Base-by-base conservation (phyloP, 2,329 filamentous ascomycete species). In the Didymella segeticola region DNA sequence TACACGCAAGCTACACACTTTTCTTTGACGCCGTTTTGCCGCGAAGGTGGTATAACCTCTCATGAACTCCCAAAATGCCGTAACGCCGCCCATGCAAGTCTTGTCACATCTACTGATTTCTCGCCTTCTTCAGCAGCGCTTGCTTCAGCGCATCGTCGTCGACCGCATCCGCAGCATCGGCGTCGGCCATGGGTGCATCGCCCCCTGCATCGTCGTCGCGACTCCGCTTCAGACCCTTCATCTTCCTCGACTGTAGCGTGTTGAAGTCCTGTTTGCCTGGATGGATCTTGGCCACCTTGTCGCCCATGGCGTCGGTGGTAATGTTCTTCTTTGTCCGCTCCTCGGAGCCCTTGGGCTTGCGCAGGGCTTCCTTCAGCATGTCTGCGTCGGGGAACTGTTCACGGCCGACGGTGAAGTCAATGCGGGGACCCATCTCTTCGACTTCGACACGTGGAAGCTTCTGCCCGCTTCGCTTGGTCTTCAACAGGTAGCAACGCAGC, bases 321-420 rank as follows among this genome's bases (percentile, higher is more conserved):
- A 99, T 89, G 77, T 99, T 99, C 89, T 99, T 99, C 89, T 96
- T 98, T 57, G 89, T 88, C 52, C 83, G 82, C 79, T 90, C 88
- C 78, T 90, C 88, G 31, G 76, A 78, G 31, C 85, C 86, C 82
- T 89, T 93, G 43, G 91, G 84, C 80, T 89, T 91, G 84, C 88
- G 91, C 84, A 97, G 83, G 15, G 93, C 92, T 77, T 93, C 90
- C 84, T 96, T 98, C 83, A 89, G 84, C 78, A 90, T 84, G 11
- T 83, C 84, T 67, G 86, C 83, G 64, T 96, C 91, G 1, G 93
- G 86, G 75, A 95, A 88, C 70, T 86, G 86, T 62, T 88, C 80
- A 64, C 95, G 87, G 20, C 95, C 93, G 47, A 97, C 82, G 61
- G 89, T 86, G 76, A 97, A 93, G 78, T 97, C 92, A 78, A 98